Conservation (phyloP, 768 basidiomycete genomes). For the Termitomyces sp. region DNA sequence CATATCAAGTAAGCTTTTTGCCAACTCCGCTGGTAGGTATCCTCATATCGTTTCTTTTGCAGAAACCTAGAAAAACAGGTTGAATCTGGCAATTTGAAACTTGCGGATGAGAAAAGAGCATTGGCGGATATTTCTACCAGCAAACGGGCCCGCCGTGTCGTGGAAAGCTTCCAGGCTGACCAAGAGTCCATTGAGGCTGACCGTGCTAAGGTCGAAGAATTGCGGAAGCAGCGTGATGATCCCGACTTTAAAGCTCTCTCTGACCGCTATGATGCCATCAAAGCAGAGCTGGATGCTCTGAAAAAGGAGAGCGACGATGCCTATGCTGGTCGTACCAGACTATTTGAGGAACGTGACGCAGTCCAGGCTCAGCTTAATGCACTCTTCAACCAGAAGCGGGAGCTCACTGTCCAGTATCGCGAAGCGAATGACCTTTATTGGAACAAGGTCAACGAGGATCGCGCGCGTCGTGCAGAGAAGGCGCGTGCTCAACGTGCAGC, state of each 20-base stretch:
- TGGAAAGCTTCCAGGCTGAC: constrained; percentile 78
- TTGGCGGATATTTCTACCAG: constrained; percentile 80
- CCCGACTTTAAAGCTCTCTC: constrained; percentile 80
- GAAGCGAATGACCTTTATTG: constrained; percentile 83
- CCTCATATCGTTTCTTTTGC: constrained; percentile 8
- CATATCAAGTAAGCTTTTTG: constrained; percentile 66
- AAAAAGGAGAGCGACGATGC: constrained; percentile 85
- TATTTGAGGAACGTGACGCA: constrained; percentile 82
- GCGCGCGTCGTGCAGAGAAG: constrained; percentile 75
- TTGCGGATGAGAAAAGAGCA: constrained; percentile 94
- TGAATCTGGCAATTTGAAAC: constrained; percentile 86
- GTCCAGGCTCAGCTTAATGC: constrained; percentile 65
- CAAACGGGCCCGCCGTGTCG: constrained; percentile 64
- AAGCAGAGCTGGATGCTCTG: constrained; percentile 78
- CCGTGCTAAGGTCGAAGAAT: constrained; percentile 66
- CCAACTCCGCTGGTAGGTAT: constrained; percentile 2
- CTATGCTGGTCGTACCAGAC: constrained; percentile 71
- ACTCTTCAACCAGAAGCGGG: constrained; percentile 75
- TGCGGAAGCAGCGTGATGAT: constrained; percentile 83
- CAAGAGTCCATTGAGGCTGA: constrained; percentile 82
- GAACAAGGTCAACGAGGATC: constrained; percentile 84
- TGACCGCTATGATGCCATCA: constrained; percentile 78
- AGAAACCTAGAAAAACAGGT: constrained; percentile 87
- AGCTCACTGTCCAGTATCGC: constrained; percentile 62
- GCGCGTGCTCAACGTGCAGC: constrained; percentile 69